Evolutionary conservation across 495 filamentous ascomycete genomes (phyloP), one percentile per base, ranked within the genome.

Genomic region (Polyplosphaeria fusca): DNA sequence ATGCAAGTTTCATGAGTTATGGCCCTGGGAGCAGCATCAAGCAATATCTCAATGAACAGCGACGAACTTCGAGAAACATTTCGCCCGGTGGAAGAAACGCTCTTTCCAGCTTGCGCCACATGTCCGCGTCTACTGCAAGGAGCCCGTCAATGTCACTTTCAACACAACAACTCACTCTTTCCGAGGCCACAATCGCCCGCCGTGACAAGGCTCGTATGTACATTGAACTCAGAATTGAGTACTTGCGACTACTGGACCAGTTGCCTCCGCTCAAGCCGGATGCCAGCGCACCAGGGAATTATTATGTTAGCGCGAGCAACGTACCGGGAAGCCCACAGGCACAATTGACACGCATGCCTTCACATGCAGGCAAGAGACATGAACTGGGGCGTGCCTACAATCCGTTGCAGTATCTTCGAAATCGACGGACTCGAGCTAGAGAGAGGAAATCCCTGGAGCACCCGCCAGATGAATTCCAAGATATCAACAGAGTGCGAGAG

Each of bases 381-480:
- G 64, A 49, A 16, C 61, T 82, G 30, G 82, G 83, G 23, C 81
- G 91, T 44, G 62, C 67, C 1, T 95, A 95, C 63, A 92, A 96
- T 67, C 91, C 90, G 4, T 75, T 96, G 20, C 91, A 96, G 65
- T 85, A 83, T 61, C 85, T 95, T 44, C 82, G 91, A 18, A 95
- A 96, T 63, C 79, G 91, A 20, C 86, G 88, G 58, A 77, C 91
- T 3, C 79, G 91, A 46, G 83, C 85, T 47, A 77, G 88, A 23
- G 86, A 90, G 67, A 77, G 86, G 26, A 82, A 80, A 52, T 68
- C 77, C 0, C 82, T 94, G 30, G 82, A 91, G 63, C 77, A 84
- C 14, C 82, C 86, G 40, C 74, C 77, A n/a, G 81, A 86, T 46
- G 86, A 86, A 1, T 96, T 91, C 80, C 77, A 80, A 48, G 86